These are phyloP conservation scores for Candida manassasensis DNA, from an alignment of 805 yeast species.

Conservation along the genomic window DNA sequence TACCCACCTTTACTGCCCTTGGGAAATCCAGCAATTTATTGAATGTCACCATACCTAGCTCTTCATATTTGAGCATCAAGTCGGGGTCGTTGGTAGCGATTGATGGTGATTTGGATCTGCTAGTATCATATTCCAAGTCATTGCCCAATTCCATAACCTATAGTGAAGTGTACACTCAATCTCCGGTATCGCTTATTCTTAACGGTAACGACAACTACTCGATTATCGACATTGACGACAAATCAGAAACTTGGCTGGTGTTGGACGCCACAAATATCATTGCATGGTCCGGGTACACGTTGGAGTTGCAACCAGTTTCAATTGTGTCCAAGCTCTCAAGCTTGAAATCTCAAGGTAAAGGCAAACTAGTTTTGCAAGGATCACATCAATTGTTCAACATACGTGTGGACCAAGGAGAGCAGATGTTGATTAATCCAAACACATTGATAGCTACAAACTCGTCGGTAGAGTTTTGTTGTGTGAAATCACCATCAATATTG, in stretches of 20 bases:
- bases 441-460: constrained; percentile 34
- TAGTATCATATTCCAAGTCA: constrained; percentile 12
- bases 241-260: constrained; percentile 39
- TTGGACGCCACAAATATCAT: constrained; percentile 31
- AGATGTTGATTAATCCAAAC: constrained; percentile 33
- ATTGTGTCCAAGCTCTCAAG: constrained; percentile 19
- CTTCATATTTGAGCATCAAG: constrained; percentile 32
- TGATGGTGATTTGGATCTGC: constrained; percentile 35
- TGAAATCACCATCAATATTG: neutral
- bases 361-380: constrained; percentile 36
- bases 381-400: constrained; percentile 37
- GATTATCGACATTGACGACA: constrained; percentile 33
- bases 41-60: constrained; percentile 41
- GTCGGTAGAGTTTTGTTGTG: neutral
- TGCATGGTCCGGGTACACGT: constrained; percentile 45
- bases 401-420: constrained; percentile 30
- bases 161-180: constrained; percentile 11
- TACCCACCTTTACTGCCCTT: constrained; percentile 37
- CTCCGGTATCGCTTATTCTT: constrained; percentile 20
- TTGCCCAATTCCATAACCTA: constrained; percentile 3
- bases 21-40: constrained; percentile 37
- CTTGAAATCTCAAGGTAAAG: constrained; percentile 32
- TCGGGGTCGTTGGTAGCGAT: constrained; percentile 40
- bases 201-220: constrained; percentile 36
- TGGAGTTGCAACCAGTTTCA: constrained; percentile 17